phyloP scores from a whole-genome alignment of 306 rosid genomes.

The Myrica gale region DNA sequence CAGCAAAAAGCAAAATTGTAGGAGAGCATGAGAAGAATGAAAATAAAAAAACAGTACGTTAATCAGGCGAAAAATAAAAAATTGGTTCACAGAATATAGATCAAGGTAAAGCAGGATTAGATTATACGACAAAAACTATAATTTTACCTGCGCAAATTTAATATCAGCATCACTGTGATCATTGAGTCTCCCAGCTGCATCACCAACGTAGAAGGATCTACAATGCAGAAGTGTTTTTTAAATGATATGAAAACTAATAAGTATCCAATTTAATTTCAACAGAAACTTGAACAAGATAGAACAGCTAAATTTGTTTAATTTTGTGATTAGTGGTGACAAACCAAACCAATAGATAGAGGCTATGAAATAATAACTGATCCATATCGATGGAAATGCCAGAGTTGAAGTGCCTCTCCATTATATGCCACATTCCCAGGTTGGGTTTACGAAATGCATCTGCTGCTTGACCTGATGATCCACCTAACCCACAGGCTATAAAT shows the following conservation, averaged over 20 bases:
- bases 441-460: slow-evolving; percentile 88
- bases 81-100: not conserved
- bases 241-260: not conserved
- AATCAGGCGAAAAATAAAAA: not conserved
- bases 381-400: slow-evolving; percentile 69
- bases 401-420: slow-evolving; percentile 82
- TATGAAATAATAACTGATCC: slow-evolving; percentile 62
- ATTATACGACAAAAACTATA: not conserved
- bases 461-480: slow-evolving; percentile 38
- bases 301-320: not conserved
- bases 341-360: slow-evolving; percentile 13
- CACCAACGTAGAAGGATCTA: slow-evolving; percentile 93
- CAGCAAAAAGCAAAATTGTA: not conserved
- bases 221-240: slow-evolving; percentile 30
- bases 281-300: slow-evolving; percentile 9
- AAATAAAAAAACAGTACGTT: not conserved
- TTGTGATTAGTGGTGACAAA: not conserved
- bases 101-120: no score
- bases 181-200: slow-evolving; percentile 81
- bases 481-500: slow-evolving; percentile 77
- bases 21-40: not conserved
- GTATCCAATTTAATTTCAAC: slow-evolving; percentile 14
- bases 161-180: slow-evolving; percentile 95
- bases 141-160: slow-evolving; percentile 76
- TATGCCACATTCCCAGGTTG: slow-evolving; percentile 83